Conservation (phyloP, 164 flowering plant species). For the Tinospora cordifolia region DNA sequence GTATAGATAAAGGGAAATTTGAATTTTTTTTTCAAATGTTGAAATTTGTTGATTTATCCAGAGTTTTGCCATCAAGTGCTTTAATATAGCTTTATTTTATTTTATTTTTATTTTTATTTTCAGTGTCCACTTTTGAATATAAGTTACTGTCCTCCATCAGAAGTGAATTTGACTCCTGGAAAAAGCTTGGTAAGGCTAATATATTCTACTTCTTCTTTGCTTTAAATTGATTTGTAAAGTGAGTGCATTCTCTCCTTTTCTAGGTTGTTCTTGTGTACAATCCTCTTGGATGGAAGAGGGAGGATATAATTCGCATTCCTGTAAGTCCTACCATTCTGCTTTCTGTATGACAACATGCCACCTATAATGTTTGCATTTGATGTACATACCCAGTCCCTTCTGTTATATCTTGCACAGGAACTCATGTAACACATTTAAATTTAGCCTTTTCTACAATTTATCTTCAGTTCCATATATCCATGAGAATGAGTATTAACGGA, state of each 20-base stretch:
- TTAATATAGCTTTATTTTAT: constrained; percentile 15
- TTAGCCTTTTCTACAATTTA: too few species aligned
- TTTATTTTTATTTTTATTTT: too few species aligned
- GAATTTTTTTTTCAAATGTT: constrained; percentile 1
- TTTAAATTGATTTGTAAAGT: constrained; percentile 1
- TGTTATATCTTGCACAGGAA: too few species aligned
- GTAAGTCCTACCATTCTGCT: constrained; percentile 37
- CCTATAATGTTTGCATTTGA: neutral
- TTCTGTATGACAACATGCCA: neutral
- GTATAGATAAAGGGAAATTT: neutral
- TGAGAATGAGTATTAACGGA: neutral
- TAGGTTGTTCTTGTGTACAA: constrained; percentile 77
- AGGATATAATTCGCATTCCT: constrained; percentile 69
- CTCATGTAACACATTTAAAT: too few species aligned
- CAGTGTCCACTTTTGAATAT: constrained; percentile 92
- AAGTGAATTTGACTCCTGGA: constrained; percentile 41
- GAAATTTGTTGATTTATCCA: constrained; percentile 1
- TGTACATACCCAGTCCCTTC: neutral
- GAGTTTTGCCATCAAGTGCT: neutral
- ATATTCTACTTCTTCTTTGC: constrained; percentile 5
- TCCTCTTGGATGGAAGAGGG: constrained; percentile 89
- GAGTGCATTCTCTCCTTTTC: constrained; percentile 11
- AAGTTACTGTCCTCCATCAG: constrained; percentile 87
- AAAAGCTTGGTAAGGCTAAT: constrained; percentile 57
- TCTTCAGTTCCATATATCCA: too few species aligned